Percentiles rank a stretch among this genome's conserved stretches.
Evolutionary conservation across 179 eudicot genomes (phyloP).

Genomic region (Amaranthus tricolor): DNA sequence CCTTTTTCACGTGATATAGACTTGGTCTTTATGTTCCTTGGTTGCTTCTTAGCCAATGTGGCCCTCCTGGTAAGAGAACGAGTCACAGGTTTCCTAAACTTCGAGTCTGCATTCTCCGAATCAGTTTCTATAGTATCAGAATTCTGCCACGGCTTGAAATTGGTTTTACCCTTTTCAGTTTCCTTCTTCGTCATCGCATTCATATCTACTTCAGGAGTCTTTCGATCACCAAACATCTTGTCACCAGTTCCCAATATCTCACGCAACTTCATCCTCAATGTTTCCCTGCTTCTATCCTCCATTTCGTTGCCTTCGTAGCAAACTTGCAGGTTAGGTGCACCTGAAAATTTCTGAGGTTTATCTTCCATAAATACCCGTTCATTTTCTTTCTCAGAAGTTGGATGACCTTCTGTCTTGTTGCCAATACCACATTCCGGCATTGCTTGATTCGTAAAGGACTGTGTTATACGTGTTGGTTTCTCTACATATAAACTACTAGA

Average conservation of each 20-base stretch:
- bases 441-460: slow-evolving; percentile 28
- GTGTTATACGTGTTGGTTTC: slow-evolving; percentile 22
- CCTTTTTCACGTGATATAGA: slow-evolving; percentile 26
- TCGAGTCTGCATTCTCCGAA: slow-evolving; percentile 48
- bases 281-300: slow-evolving; percentile 42
- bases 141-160: slow-evolving; percentile 41
- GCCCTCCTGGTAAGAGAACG: slow-evolving; percentile 50
- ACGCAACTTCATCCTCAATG: slow-evolving; percentile 71
- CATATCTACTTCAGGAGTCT: slow-evolving; percentile 29
- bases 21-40: slow-evolving; percentile 30
- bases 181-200: slow-evolving; percentile 32
- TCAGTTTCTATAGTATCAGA: slow-evolving; percentile 84
- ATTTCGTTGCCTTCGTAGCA: slow-evolving; percentile 29
- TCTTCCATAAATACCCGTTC: slow-evolving; percentile 26
- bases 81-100: slow-evolving; percentile 49
- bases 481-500: slow-evolving; percentile 17
- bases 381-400: slow-evolving; percentile 22
- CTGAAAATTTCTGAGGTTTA: slow-evolving; percentile 25
- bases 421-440: slow-evolving; percentile 27
- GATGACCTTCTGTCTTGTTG: slow-evolving; percentile 30
- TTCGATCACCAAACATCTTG: slow-evolving; percentile 31
- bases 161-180: slow-evolving; percentile 27
- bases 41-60: slow-evolving; percentile 34
- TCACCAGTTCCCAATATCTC: slow-evolving; percentile 59
- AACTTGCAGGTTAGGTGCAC: slow-evolving; percentile 35